Percentiles rank a stretch among this genome's conserved stretches.
These are phyloP conservation scores for Alternaria viburni DNA, from an alignment of 2,329 filamentous ascomycete genomes.

Conservation along the genomic window DNA sequence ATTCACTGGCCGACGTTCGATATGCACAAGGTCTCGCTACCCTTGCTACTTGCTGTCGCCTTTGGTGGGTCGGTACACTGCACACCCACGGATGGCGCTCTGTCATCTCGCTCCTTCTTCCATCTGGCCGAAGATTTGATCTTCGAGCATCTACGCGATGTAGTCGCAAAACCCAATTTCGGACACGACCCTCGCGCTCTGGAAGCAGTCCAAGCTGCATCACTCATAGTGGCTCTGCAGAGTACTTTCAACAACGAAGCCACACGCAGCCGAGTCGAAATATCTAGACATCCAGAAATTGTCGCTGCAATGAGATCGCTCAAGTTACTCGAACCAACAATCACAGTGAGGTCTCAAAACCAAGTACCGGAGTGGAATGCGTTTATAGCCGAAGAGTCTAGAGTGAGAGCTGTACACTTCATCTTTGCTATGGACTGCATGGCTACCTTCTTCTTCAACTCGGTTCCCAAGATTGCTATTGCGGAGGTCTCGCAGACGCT, in stretches of 20 bases:
- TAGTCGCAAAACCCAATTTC: background rate
- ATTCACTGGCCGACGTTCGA: constrained; percentile 53
- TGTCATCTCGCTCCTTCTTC: constrained; percentile 16
- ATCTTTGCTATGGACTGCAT: constrained; percentile 3
- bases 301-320: constrained; percentile 12
- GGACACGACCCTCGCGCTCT: background rate
- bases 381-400: constrained; percentile 16
- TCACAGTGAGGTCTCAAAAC: background rate
- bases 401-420: constrained; percentile 5
- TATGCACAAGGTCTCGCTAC: constrained; percentile 44
- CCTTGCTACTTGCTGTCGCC: constrained; percentile 50
- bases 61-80: constrained; percentile 46
- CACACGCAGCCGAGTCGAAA: constrained; percentile 8
- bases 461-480: constrained; percentile 10
- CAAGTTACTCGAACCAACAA: background rate
- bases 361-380: constrained; percentile 4
- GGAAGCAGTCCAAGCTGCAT: constrained; percentile 15
- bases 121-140: constrained; percentile 19
- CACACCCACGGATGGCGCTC: constrained; percentile 12
- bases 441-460: constrained; percentile 20
- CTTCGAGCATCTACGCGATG: constrained; percentile 5
- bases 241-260: constrained; percentile 11
- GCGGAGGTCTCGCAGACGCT: constrained; percentile 11
- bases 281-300: constrained; percentile 7
- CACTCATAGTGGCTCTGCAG: constrained; percentile 13